Conservation (phyloP, 805 yeast genomes). For the Yarrowia porcina region DNA sequence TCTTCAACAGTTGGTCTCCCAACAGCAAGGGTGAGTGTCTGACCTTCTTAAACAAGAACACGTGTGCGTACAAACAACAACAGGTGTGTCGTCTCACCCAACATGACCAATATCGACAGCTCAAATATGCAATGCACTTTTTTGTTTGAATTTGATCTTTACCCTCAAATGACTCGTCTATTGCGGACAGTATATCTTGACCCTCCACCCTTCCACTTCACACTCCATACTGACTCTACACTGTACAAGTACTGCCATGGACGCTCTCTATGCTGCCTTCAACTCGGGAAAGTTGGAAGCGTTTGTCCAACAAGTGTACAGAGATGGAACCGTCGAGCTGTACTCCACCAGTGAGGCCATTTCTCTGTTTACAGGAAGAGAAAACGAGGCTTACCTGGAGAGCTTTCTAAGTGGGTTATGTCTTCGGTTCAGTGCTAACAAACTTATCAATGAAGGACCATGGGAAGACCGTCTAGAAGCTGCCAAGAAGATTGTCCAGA, state of each 20-base stretch:
- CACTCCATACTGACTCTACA: too few species aligned
- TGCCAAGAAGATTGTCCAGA: neutral
- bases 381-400: neutral
- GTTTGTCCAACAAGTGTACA: neutral
- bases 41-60: too few species aligned
- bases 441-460: neutral
- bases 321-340: neutral
- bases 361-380: neutral
- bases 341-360: constrained; percentile 6
- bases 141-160: neutral
- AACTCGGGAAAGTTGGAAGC: neutral
- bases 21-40: too few species aligned
- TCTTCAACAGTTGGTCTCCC: too few species aligned
- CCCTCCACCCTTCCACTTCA: too few species aligned
- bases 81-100: too few species aligned
- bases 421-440: neutral
- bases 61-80: too few species aligned
- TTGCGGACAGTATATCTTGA: neutral
- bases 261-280: neutral
- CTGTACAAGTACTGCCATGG: neutral
- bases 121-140: neutral
- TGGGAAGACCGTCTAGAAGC: constrained; percentile 2
- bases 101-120: neutral
- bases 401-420: neutral
- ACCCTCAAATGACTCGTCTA: neutral